These are phyloP conservation scores for Arthrocladium fulminans DNA, from an alignment of 2,329 filamentous ascomycete genomes.

Conservation along the genomic window DNA sequence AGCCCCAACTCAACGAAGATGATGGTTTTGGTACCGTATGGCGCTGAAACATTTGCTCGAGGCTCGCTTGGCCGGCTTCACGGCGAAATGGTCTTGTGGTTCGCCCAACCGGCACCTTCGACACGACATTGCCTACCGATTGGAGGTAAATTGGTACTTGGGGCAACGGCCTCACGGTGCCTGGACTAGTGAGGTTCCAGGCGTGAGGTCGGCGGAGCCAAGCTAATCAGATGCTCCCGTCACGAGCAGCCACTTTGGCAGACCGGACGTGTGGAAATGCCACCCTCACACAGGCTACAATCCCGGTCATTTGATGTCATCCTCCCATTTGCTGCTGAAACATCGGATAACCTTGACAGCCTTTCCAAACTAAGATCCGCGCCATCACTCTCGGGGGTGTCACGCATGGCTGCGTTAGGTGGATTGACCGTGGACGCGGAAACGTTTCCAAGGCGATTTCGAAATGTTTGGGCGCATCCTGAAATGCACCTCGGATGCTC, in stretches of 20 bases:
- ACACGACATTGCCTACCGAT: background rate
- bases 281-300: background rate
- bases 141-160: background rate
- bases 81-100: background rate
- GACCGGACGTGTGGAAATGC: background rate
- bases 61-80: background rate
- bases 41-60: background rate
- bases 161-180: background rate
- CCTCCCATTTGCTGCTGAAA: constrained; percentile 5
- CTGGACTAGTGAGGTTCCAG: constrained; percentile 1
- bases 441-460: background rate
- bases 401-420: constrained; percentile 6
- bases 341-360: background rate
- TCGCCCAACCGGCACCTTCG: background rate
- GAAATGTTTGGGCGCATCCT: background rate
- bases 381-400: constrained; percentile 6
- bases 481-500: background rate
- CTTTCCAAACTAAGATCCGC: constrained; percentile 4
- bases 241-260: background rate
- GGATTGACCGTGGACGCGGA: background rate
- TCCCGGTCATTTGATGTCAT: constrained; percentile 1
- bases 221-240: constrained; percentile 4
- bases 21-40: background rate
- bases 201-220: background rate
- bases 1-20: background rate